A percentile compares a stretch with the other conserved stretches of the same genome.
Evolutionary conservation across 768 basidiomycete species (phyloP).

Genomic region (Amanita subjunquillea): DNA sequence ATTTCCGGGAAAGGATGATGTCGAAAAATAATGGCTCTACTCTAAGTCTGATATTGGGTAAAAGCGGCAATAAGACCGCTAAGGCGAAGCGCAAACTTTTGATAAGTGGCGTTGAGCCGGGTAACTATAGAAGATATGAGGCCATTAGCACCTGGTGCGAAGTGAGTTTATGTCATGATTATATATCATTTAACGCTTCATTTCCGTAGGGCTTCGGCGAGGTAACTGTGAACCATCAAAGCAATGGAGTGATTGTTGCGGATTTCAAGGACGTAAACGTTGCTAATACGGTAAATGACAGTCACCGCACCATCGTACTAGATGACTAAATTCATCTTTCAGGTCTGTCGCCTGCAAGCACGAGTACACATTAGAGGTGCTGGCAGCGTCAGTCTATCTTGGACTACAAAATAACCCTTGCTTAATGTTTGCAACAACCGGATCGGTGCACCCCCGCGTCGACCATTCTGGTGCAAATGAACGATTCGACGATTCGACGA

Average conservation of each 20-base stretch:
- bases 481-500: not conserved
- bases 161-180: slow-evolving; percentile 2
- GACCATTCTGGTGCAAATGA: not conserved
- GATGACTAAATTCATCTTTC: not conserved
- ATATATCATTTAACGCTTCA: not conserved
- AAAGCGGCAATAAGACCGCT: not conserved
- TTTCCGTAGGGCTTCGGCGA: slow-evolving; percentile 6
- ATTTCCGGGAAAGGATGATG: slow-evolving; percentile 4
- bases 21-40: slow-evolving; percentile 4
- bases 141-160: slow-evolving; percentile 5
- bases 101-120: slow-evolving; percentile 3
- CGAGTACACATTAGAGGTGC: slow-evolving; percentile 5
- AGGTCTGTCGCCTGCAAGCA: slow-evolving; percentile 5
- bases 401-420: slow-evolving; percentile 2
- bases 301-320: not conserved
- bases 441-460: not conserved
- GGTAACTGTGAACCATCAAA: slow-evolving; percentile 1
- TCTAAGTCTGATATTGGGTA: slow-evolving; percentile 2
- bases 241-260: slow-evolving; percentile 3
- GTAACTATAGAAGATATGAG: slow-evolving; percentile 1
- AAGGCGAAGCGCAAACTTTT: slow-evolving; percentile 3
- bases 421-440: not conserved
- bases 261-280: slow-evolving; percentile 3
- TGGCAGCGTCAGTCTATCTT: slow-evolving; percentile 6
- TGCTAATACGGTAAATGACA: slow-evolving; percentile 1